These are phyloP conservation scores for Auriscalpium orientale DNA, from an alignment of 768 basidiomycete genomes.

Conservation along the genomic window DNA sequence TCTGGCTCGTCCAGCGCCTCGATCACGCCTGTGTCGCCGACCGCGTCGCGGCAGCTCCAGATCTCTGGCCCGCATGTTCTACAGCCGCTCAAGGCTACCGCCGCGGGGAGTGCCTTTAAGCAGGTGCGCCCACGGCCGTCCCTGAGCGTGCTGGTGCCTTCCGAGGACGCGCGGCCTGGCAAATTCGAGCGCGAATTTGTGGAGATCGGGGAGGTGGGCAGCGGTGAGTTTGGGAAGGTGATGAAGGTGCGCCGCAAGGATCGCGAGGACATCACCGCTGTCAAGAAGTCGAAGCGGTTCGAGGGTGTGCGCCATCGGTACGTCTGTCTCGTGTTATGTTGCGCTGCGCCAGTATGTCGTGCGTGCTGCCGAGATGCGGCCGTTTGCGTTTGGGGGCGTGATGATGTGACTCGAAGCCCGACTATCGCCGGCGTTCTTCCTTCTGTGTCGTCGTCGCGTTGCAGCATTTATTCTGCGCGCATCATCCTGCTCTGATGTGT, in stretches of 20 bases:
- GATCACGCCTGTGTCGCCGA: slow-evolving; percentile 7
- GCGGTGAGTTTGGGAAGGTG: slow-evolving; percentile 90
- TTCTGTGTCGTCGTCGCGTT: not conserved
- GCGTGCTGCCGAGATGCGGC: too few species aligned
- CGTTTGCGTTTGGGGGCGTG: too few species aligned
- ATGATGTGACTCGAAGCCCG: too few species aligned
- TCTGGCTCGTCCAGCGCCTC: slow-evolving; percentile 43
- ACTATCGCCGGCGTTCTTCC: too few species aligned
- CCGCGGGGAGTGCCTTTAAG: slow-evolving; percentile 3
- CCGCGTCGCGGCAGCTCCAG: not conserved
- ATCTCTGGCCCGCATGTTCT: not conserved
- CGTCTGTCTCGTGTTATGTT: slow-evolving; percentile 18
- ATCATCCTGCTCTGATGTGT: too few species aligned
- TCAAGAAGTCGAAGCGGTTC: slow-evolving; percentile 92
- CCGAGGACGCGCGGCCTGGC: slow-evolving; percentile 45
- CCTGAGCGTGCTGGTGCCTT: slow-evolving; percentile 2
- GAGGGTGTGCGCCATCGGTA: slow-evolving; percentile 89
- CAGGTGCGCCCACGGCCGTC: slow-evolving; percentile 17
- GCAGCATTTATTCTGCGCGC: not conserved
- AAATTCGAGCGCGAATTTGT: slow-evolving; percentile 78
- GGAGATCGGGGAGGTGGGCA: slow-evolving; percentile 75
- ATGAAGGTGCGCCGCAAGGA: slow-evolving; percentile 74
- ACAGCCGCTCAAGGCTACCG: not conserved
- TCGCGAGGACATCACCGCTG: slow-evolving; percentile 58
- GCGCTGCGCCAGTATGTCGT: too few species aligned